Conservation (phyloP, 2,329 filamentous ascomycete species). For the Aaosphaeria arxii region DNA sequence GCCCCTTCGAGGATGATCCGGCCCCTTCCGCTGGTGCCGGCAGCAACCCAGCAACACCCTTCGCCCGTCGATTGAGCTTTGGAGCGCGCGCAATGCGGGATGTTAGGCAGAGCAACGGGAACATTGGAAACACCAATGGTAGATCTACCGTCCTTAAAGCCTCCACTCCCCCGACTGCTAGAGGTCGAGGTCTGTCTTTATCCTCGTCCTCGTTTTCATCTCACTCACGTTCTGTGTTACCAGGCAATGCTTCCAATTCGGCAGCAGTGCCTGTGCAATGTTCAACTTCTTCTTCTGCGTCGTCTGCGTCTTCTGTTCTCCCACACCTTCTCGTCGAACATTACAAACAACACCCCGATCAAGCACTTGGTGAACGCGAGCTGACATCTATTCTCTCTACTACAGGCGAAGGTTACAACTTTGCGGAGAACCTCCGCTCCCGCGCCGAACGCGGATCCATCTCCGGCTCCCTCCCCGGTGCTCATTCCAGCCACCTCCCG, state of each 20-base stretch:
- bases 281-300: constrained; percentile 3
- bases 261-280: constrained; percentile 20
- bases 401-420: constrained; percentile 92
- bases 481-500: constrained; percentile 27
- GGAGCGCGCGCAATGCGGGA: constrained; percentile 75
- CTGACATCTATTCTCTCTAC: constrained; percentile 59
- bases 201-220: constrained; percentile 30
- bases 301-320: constrained; percentile 14
- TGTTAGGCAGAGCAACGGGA: constrained; percentile 56
- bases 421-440: constrained; percentile 91
- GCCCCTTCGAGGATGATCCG: constrained; percentile 55
- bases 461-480: constrained; percentile 57
- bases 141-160: constrained; percentile 53
- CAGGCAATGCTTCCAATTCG: constrained; percentile 13
- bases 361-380: constrained; percentile 49
- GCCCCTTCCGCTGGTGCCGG: constrained; percentile 50
- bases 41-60: constrained; percentile 68
- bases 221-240: constrained; percentile 19
- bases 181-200: constrained; percentile 58
- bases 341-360: constrained; percentile 27
- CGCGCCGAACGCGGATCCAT: constrained; percentile 74
- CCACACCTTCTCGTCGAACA: constrained; percentile 28
- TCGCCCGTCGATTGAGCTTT: constrained; percentile 84
- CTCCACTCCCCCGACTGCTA: constrained; percentile 52
- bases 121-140: constrained; percentile 59